Base-by-base conservation (phyloP, 495 filamentous ascomycete species). In the Talaromyces nanjingensis region DNA sequence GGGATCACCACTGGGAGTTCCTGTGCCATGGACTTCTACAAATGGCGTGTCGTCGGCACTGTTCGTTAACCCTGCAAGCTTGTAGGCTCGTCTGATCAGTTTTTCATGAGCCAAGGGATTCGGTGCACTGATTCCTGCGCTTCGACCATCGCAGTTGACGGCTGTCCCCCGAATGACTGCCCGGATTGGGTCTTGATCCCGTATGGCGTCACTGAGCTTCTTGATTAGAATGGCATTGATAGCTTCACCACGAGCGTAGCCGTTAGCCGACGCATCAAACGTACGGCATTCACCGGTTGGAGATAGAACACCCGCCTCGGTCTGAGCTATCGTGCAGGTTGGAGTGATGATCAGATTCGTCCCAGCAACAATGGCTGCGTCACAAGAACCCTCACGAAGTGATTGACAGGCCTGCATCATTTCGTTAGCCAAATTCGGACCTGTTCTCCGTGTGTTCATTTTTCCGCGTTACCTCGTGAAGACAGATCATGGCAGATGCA, bases 161-260 rank as follows among this genome's bases (percentile, higher is more conserved):
- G 33, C 33, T 37, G 33, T 37, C 1, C 33, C 33, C 9, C 33
- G 33, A 37, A 82, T 77, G 2, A 81, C 62, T 0, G 74, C 76
- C 2, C 78, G 65, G 20, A 82, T 74, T 0, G 79, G 73, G 55
- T 76, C 71, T 1, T 65, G 64, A 34, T 76, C 76, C 0, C 56
- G 49, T 0, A 80, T 22, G 3, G 79, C 78, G 33, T 69, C 59
- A 8, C 61, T 56, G 7, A 75, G 45, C 0, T 31, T 52, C 61
- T 76, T 81, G 25, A 82, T 49, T 25, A 71, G 75, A 6, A 80
- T 53, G 1, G 73, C 73, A 53, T 56, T 71, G 18, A 79, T 66
- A 0, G 73, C 74, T 65, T 91, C 89, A 14, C 79, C 89, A 18
- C 87, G 80, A 0, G 74, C 86, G 67, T 87, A 91, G 0, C 89